Base-by-base conservation (phyloP, 1,284 basidiomycete species). In the Ganoderma leucocontextum region DNA sequence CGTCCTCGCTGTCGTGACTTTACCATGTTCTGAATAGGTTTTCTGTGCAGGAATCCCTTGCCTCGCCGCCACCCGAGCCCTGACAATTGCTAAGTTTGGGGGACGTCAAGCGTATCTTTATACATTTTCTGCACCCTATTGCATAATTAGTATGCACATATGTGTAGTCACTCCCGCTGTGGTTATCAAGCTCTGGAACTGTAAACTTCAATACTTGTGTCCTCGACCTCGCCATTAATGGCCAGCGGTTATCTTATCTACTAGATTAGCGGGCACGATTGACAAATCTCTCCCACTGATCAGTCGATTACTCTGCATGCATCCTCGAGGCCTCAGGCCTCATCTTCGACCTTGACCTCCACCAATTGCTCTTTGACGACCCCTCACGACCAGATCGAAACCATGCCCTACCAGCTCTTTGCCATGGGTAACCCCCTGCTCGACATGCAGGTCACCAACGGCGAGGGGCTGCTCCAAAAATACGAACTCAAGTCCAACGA, bases 401-500 rank as follows among this genome's bases (percentile, higher is more conserved):
- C 47, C 22, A 78, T 78, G 78, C 65, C 76, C 29, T 86, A 83
- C 78, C 72, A 85, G 52, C 83, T 96, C 60, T 94, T 96, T 80
- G 92, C 89, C 83, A 83, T 97, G 82, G 95, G 95, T 53, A 96
- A 96, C 82, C 95, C 95, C 75, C 85, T 97, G 80, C 91, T 97
- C 70, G 95, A 97, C 80, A 91, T 96, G 82, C 94, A 95, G 81
- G 94, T 95, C 75, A 89, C 83, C 70, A 86, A 95, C 73, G 95
- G 94, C 65, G 93, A 97, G 79, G 85, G 85, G 59, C 87, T 99
- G 69, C 86, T 99, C 67, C 85, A 93, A 76, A 99, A 98, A 82
- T 99, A 99, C 81, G 88, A 82, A 71, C 89, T 99, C 79, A 96
- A 96, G 81, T 84, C 96, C 64, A 98, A 99, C 86, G 96, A 99